Conservation (phyloP, 495 filamentous ascomycete genomes). For the Hyaloscypha finlandica region DNA sequence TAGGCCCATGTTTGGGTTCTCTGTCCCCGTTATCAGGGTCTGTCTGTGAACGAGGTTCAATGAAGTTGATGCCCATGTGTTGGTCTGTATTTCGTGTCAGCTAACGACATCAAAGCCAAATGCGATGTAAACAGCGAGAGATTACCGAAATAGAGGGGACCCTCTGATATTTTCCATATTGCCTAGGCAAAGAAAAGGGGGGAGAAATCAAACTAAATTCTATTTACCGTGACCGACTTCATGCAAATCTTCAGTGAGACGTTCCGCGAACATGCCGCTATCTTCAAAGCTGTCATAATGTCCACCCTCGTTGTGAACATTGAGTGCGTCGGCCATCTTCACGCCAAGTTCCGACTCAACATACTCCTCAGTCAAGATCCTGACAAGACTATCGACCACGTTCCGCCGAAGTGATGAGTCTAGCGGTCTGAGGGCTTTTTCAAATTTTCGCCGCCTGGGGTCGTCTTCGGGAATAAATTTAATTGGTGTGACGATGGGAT, state of each 20-base stretch:
- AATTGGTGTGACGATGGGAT: slow-evolving; percentile 4
- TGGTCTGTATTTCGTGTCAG: background rate
- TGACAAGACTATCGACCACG: background rate
- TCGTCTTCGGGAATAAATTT: slow-evolving; percentile 15
- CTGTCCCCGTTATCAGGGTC: background rate
- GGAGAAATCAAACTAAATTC: no score
- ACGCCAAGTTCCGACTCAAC: background rate
- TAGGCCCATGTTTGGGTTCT: background rate
- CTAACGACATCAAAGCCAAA: background rate
- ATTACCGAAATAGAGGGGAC: no score
- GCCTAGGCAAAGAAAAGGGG: background rate
- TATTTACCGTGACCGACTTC: background rate
- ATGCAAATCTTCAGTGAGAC: slow-evolving; percentile 7
- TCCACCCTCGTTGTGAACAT: background rate
- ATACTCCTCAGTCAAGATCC: background rate
- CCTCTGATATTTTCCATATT: no score
- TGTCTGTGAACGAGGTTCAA: background rate
- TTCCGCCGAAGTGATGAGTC: background rate
- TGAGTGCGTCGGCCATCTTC: slow-evolving; percentile 2
- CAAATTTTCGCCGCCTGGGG: slow-evolving; percentile 2
- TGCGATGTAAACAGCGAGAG: no score
- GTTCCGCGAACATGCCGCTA: background rate
- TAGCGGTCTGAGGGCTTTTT: slow-evolving; percentile 7
- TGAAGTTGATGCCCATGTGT: slow-evolving; percentile 8
- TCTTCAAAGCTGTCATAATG: background rate